phyloP scores from a whole-genome alignment of 2,329 filamentous ascomycete genomes.

The Macroventuria anomochaeta region DNA sequence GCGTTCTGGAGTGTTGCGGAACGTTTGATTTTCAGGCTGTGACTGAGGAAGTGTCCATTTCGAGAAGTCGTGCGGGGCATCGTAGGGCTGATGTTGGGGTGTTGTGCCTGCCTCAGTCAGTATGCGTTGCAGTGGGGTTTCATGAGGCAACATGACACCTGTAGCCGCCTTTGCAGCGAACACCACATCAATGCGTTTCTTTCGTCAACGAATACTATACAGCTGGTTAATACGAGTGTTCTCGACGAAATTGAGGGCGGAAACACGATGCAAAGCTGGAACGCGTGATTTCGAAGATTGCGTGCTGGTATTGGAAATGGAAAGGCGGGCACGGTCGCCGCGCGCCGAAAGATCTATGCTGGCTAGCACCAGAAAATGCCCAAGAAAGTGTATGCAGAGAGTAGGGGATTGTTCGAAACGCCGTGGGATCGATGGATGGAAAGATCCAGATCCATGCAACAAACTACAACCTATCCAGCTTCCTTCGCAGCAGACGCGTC shows the following conservation, averaged over 20 bases:
- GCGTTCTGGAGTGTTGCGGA: conserved; percentile 38
- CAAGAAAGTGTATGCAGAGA: conserved; percentile 26
- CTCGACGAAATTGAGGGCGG: conserved; percentile 13
- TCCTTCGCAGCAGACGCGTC: conserved; percentile 86
- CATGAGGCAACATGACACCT: conserved; percentile 38
- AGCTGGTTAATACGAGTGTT: neutral
- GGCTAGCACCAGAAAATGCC: conserved; percentile 26
- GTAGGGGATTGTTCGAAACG: conserved; percentile 41
- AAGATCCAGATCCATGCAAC: conserved; percentile 6
- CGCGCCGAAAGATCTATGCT: conserved; percentile 37
- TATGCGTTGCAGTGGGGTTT: conserved; percentile 43
- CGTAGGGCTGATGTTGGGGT: conserved; percentile 27
- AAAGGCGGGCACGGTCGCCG: conserved; percentile 30
- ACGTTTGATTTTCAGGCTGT: conserved; percentile 45
- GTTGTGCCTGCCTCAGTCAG: conserved; percentile 39
- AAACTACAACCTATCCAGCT: conserved; percentile 62
- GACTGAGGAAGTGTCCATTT: conserved; percentile 34
- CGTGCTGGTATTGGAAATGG: conserved; percentile 38
- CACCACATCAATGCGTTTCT: conserved; percentile 39
- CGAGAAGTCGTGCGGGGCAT: conserved; percentile 26
- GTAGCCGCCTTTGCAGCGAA: conserved; percentile 34
- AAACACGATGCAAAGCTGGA: conserved; percentile 39
- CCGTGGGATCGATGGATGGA: conserved; percentile 19
- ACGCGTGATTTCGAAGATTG: conserved; percentile 19
- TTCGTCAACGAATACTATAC: conserved; percentile 10